Conservation (phyloP, 2,329 filamentous ascomycete genomes). For the Talaromyces verruculosus region DNA sequence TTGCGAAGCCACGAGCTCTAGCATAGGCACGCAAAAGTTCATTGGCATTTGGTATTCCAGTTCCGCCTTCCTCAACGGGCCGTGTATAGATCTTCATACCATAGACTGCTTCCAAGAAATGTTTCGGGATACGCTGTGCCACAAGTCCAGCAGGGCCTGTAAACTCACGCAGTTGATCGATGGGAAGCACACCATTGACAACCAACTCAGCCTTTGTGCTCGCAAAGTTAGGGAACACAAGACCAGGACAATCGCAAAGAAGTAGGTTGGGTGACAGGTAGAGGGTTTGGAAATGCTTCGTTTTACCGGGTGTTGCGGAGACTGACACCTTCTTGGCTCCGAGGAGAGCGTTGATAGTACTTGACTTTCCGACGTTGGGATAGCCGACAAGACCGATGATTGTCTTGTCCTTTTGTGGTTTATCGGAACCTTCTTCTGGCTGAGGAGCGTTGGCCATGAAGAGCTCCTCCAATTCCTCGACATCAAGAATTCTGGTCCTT, state of each 20-base stretch:
- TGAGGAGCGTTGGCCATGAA: slow-evolving; percentile 75
- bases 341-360: slow-evolving; percentile 98
- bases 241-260: slow-evolving; percentile 95
- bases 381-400: slow-evolving; percentile 95
- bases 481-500: slow-evolving; percentile 76
- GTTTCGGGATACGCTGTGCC: slow-evolving; percentile 78
- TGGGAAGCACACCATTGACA: slow-evolving; percentile 89
- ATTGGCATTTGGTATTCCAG: slow-evolving; percentile 76
- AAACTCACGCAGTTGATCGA: slow-evolving; percentile 93
- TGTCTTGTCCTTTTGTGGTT: slow-evolving; percentile 61
- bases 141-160: slow-evolving; percentile 83
- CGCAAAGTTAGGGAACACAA: slow-evolving; percentile 97
- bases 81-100: slow-evolving; percentile 83
- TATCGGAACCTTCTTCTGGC: slow-evolving; percentile 48
- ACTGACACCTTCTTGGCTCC: slow-evolving; percentile 98
- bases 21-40: slow-evolving; percentile 87
- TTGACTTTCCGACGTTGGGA: slow-evolving; percentile 98
- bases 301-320: slow-evolving; percentile 95
- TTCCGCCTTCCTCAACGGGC: slow-evolving; percentile 87
- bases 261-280: slow-evolving; percentile 87
- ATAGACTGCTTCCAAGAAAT: slow-evolving; percentile 89
- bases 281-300: slow-evolving; percentile 98
- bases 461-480: slow-evolving; percentile 86
- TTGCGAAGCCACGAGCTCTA: slow-evolving; percentile 83
- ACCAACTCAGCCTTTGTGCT: slow-evolving; percentile 95